These are phyloP conservation scores for Deuterostichococcus epilithicus DNA, from an alignment of 139 green algal species.

Conservation along the genomic window DNA sequence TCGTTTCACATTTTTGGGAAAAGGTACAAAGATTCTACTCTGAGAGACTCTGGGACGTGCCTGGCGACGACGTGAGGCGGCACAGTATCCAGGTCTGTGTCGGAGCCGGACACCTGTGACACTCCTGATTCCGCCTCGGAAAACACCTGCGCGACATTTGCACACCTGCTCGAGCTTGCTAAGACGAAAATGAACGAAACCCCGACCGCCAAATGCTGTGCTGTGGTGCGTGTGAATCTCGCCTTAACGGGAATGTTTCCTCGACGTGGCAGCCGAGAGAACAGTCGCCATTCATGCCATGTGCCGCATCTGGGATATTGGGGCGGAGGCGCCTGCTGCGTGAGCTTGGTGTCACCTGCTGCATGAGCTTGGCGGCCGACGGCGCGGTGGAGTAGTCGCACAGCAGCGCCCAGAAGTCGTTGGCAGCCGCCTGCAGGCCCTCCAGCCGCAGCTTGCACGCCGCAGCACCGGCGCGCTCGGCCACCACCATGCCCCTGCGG, in stretches of 20 bases:
- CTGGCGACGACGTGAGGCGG: background rate
- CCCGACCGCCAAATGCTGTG: too few relatives aligned
- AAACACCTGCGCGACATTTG: background rate
- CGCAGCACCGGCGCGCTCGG: constrained; percentile 21
- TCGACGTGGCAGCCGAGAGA: background rate
- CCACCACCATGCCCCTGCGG: constrained; percentile 18
- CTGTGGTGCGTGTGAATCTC: background rate
- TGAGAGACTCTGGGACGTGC: too few relatives aligned
- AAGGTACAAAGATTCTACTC: too few relatives aligned
- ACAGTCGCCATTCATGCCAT: background rate
- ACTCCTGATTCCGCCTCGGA: background rate
- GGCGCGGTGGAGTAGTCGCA: constrained; percentile 9
- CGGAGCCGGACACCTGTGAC: background rate
- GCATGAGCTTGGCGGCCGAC: background rate
- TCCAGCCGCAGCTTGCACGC: constrained; percentile 18
- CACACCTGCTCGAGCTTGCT: too few relatives aligned
- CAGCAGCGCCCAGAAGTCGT: constrained; percentile 25
- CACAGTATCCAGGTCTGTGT: background rate
- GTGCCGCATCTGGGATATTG: background rate
- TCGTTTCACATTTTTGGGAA: too few relatives aligned
- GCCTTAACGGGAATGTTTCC: background rate
- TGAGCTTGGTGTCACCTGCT: background rate
- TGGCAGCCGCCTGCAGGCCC: constrained; percentile 3
- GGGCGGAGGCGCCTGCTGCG: background rate
- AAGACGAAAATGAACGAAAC: too few relatives aligned